Percentiles rank a stretch among this genome's conserved stretches.
phyloP scores from a whole-genome alignment of 257 asterid species.

The Perilla frutescens region DNA sequence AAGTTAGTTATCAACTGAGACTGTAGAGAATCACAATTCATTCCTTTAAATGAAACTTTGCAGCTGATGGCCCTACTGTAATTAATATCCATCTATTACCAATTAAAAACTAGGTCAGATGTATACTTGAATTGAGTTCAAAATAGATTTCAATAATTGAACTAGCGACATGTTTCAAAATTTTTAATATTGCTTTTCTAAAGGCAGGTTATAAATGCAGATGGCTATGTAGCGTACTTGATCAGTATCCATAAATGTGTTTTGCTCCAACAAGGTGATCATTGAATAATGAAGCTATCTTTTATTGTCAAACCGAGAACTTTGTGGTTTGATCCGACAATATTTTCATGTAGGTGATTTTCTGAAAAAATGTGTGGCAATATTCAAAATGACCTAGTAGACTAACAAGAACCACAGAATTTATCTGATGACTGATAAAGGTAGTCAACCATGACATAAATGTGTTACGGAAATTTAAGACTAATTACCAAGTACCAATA shows the following conservation, averaged over 20 bases:
- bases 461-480: constrained; percentile 17
- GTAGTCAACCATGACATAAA: no score
- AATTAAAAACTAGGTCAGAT: background rate
- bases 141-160: background rate
- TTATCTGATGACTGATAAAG: constrained; percentile 23
- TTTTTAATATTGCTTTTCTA: background rate
- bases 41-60: constrained; percentile 10
- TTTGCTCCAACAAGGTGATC: background rate
- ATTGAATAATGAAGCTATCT: constrained; percentile 2
- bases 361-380: background rate
- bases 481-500: constrained; percentile 28
- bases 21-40: constrained; percentile 17
- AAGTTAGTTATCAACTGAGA: constrained; percentile 22
- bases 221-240: constrained; percentile 11
- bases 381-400: constrained; percentile 2
- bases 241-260: constrained; percentile 12
- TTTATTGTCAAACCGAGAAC: background rate
- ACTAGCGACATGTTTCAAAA: background rate
- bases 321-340: constrained; percentile 7
- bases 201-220: constrained; percentile 25
- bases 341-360: constrained; percentile 5
- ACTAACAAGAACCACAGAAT: constrained; percentile 22
- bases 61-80: background rate
- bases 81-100: background rate
- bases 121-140: background rate